These are phyloP conservation scores for Hypoxylon lienhwacheense DNA, from an alignment of 495 filamentous ascomycete species.

Conservation along the genomic window DNA sequence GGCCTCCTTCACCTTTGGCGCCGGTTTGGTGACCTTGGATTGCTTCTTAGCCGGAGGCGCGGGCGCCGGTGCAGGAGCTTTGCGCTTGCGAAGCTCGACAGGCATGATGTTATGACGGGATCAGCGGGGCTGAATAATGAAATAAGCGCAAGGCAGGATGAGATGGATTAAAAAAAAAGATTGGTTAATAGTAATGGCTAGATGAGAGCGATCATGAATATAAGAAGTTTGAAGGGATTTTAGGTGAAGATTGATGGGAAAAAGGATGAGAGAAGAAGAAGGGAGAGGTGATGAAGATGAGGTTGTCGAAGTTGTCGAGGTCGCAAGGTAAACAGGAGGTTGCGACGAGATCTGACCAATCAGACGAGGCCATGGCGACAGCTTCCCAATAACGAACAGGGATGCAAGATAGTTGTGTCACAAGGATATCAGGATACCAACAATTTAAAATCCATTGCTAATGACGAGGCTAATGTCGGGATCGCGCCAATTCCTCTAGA, in stretches of 20 bases:
- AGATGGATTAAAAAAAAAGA: too few species aligned
- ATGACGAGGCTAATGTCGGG: slow-evolving; percentile 33
- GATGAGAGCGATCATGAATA: slow-evolving; percentile 21
- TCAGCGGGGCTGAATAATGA: slow-evolving; percentile 15
- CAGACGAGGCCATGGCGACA: slow-evolving; percentile 25
- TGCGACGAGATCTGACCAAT: slow-evolving; percentile 31
- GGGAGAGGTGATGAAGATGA: slow-evolving; percentile 30
- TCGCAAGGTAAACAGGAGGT: slow-evolving; percentile 39
- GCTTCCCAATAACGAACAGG: slow-evolving; percentile 27
- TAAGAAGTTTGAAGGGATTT: neutral
- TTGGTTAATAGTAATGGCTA: slow-evolving; percentile 12
- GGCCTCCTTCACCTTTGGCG: slow-evolving; percentile 49
- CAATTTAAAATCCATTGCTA: slow-evolving; percentile 37
- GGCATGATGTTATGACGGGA: slow-evolving; percentile 45
- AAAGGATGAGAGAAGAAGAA: slow-evolving; percentile 27
- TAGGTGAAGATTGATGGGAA: slow-evolving; percentile 36
- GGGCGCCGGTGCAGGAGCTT: slow-evolving; percentile 61
- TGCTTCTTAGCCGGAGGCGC: slow-evolving; percentile 58
- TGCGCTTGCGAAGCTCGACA: slow-evolving; percentile 74
- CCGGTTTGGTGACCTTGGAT: slow-evolving; percentile 47
- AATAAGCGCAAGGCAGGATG: slow-evolving; percentile 1
- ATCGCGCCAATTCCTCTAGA: slow-evolving; percentile 33
- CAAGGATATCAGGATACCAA: slow-evolving; percentile 32
- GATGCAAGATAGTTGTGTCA: slow-evolving; percentile 32
- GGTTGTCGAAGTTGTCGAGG: slow-evolving; percentile 31